Conservation (phyloP, 805 yeast species). For the Blastobotrys mokoenaii region DNA sequence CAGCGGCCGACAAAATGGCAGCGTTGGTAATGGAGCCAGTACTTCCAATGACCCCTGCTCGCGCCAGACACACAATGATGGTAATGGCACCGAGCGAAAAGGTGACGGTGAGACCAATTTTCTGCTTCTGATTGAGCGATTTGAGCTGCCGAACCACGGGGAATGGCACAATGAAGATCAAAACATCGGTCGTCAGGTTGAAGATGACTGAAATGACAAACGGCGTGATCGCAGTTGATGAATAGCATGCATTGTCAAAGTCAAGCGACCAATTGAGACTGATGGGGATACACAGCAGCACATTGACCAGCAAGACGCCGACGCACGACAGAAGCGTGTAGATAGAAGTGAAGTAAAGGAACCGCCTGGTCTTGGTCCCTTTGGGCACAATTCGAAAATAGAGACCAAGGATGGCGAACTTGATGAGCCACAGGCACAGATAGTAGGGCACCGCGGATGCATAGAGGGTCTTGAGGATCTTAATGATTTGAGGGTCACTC, state of each 20-base stretch:
- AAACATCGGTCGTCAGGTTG: constrained; percentile 19
- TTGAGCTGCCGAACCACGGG: constrained; percentile 17
- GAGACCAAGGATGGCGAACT: constrained; percentile 19
- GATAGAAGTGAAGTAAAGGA: constrained; percentile 12
- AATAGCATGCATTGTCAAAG: constrained; percentile 13
- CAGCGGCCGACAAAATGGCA: constrained; percentile 21
- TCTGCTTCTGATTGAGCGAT: constrained; percentile 12
- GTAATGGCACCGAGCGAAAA: constrained; percentile 23
- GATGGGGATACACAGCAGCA: constrained; percentile 20
- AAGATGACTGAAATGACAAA: constrained; percentile 17
- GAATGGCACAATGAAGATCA: constrained; percentile 21
- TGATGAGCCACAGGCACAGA: constrained; percentile 20
- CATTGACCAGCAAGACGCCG: constrained; percentile 14
- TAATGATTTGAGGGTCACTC: constrained; percentile 8
- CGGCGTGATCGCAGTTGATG: constrained; percentile 21
- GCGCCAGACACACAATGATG: constrained; percentile 17
- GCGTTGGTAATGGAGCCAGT: constrained; percentile 16
- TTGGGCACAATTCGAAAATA: constrained; percentile 22
- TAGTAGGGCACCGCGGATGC: constrained; percentile 22
- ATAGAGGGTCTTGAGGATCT: constrained; percentile 20
- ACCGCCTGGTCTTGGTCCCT: constrained; percentile 15
- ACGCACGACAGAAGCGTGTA: constrained; percentile 12
- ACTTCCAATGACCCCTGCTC: constrained; percentile 16
- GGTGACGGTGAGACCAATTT: constrained; percentile 18
- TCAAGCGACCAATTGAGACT: constrained; percentile 20